Evolutionary conservation across 192 early-diverging fungal genomes (phyloP).

Genomic region (Nowakowskiella sp.): DNA sequence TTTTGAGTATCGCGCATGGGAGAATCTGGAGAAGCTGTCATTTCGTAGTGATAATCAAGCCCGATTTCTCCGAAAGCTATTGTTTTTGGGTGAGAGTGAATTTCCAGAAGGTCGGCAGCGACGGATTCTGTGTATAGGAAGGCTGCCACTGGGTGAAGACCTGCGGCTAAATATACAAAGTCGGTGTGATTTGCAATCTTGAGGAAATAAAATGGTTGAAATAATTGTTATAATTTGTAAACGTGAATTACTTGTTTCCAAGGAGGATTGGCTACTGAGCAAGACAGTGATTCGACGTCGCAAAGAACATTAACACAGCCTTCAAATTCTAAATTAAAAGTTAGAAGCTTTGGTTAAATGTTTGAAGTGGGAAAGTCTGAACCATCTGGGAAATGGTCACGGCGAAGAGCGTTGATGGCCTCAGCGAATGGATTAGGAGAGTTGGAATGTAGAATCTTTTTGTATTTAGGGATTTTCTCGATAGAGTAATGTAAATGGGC

Average conservation of each 20-base stretch:
- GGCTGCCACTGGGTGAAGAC: constrained; percentile 6
- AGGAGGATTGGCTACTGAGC: neutral
- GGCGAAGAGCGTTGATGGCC: neutral
- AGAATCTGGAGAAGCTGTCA: too few relatives aligned
- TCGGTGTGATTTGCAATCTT: too few relatives aligned
- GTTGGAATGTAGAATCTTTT: too few relatives aligned
- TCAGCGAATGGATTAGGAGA: too few relatives aligned
- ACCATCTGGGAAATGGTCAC: constrained; percentile 5
- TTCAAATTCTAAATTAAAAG: too few relatives aligned
- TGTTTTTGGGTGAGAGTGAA: constrained; percentile 1
- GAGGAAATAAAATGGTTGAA: too few relatives aligned
- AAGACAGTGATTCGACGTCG: constrained; percentile 3
- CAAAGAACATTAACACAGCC: constrained; percentile 12
- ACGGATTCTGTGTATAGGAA: constrained; percentile 4
- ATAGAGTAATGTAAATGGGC: too few relatives aligned
- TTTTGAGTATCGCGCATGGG: neutral
- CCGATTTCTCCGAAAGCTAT: constrained; percentile 11
- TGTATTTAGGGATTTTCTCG: too few relatives aligned
- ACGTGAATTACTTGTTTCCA: constrained; percentile 2
- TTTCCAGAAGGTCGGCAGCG: neutral
- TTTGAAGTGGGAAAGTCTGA: too few relatives aligned
- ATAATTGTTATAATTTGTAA: too few relatives aligned
- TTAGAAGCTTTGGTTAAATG: too few relatives aligned
- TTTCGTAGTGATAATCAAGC: constrained; percentile 7
- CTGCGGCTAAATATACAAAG: constrained; percentile 5